Conservation (phyloP, 2,329 filamentous ascomycete species). For the Botrytis hyacinthi region DNA sequence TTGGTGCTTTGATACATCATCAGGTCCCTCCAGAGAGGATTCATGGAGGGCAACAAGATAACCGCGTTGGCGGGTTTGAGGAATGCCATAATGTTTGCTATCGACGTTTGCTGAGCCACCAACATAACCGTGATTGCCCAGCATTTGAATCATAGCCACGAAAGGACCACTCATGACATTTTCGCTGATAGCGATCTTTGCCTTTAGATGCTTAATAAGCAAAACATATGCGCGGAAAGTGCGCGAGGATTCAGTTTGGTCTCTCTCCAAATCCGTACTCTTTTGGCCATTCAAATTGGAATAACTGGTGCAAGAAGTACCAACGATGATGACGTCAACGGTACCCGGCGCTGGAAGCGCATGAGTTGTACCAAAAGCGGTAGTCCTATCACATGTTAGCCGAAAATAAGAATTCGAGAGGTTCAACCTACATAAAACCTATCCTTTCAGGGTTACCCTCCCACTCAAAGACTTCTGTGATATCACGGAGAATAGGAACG, state of each 20-base stretch:
- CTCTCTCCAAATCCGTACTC: slow-evolving; percentile 47
- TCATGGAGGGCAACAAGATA: slow-evolving; percentile 58
- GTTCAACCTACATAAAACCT: neutral
- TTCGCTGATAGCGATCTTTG: slow-evolving; percentile 67
- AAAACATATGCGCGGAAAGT: slow-evolving; percentile 62
- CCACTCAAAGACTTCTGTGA: slow-evolving; percentile 50
- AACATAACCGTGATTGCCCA: slow-evolving; percentile 51
- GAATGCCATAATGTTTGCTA: slow-evolving; percentile 70
- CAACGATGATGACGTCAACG: slow-evolving; percentile 66
- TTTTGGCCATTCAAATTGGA: slow-evolving; percentile 59
- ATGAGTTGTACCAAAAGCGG: slow-evolving; percentile 61
- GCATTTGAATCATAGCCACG: slow-evolving; percentile 36
- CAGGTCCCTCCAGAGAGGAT: neutral
- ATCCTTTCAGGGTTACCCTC: neutral
- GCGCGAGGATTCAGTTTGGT: slow-evolving; percentile 61
- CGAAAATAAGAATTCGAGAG: neutral
- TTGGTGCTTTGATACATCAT: neutral
- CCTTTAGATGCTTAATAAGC: slow-evolving; percentile 55
- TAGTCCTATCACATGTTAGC: slow-evolving; percentile 48
- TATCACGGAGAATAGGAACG: slow-evolving; percentile 55
- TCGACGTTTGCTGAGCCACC: slow-evolving; percentile 53
- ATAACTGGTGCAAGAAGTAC: slow-evolving; percentile 75
- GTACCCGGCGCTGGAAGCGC: slow-evolving; percentile 49
- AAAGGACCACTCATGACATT: slow-evolving; percentile 66
- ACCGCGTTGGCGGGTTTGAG: slow-evolving; percentile 63